Conservation (phyloP, 495 filamentous ascomycete genomes). For the Hypomontagnella monticulosa region DNA sequence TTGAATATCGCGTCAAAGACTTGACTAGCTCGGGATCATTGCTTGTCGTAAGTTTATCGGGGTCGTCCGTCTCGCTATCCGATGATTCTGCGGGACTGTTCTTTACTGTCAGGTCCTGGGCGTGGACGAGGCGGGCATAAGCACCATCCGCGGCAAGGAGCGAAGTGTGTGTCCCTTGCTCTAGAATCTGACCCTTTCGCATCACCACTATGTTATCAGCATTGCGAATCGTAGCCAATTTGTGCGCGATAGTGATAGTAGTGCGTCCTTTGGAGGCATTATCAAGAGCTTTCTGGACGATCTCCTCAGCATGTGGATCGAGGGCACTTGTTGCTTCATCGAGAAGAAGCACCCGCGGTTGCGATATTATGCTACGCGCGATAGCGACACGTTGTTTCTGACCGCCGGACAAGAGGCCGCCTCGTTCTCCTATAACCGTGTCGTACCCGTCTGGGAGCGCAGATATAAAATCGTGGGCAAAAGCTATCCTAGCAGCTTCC, state of each 20-base stretch:
- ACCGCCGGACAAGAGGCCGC: constrained; percentile 61
- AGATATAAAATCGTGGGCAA: constrained; percentile 54
- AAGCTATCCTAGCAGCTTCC: constrained; percentile 53
- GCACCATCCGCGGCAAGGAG: constrained; percentile 65
- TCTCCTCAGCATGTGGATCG: constrained; percentile 73
- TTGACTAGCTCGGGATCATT: not conserved
- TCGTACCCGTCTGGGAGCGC: constrained; percentile 63
- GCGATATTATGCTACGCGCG: constrained; percentile 73
- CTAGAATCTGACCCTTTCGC: constrained; percentile 66
- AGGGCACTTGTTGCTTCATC: constrained; percentile 86
- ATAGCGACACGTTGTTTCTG: constrained; percentile 77
- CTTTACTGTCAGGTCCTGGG: constrained; percentile 45
- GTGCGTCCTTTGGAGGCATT: constrained; percentile 73
- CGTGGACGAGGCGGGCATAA: constrained; percentile 63
- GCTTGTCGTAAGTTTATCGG: too few relatives aligned
- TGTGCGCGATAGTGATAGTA: constrained; percentile 82
- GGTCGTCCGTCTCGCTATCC: too few relatives aligned
- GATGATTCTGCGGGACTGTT: too few relatives aligned
- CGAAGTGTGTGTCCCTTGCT: constrained; percentile 73
- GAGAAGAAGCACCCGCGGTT: constrained; percentile 81
- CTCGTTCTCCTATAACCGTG: constrained; percentile 63
- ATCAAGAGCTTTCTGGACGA: constrained; percentile 75
- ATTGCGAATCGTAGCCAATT: constrained; percentile 73
- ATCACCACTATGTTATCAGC: constrained; percentile 79
- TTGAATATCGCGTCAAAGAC: not conserved